Conservation (phyloP, 768 basidiomycete genomes). For the Amanita pseudoporphyria region DNA sequence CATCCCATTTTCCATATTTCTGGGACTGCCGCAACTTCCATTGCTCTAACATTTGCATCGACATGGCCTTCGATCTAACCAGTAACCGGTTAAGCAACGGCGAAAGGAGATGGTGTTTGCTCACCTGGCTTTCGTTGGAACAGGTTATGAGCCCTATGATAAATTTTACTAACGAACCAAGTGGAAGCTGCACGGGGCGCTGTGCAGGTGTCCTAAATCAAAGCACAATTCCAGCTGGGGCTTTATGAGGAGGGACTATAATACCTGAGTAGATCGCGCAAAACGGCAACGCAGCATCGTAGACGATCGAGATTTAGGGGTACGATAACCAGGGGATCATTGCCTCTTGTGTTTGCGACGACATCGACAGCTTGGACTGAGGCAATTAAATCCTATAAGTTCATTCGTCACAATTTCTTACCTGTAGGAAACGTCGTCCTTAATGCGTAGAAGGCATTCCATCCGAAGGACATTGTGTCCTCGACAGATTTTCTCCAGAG, state of each 20-base stretch:
- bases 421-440: conserved; percentile 50
- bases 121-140: conserved; percentile 37
- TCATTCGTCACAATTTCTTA: conserved; percentile 12
- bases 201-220: conserved; percentile 37
- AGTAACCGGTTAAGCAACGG: background rate
- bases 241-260: background rate
- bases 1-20: conserved; percentile 46
- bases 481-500: conserved; percentile 73
- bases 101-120: background rate
- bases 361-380: conserved; percentile 3
- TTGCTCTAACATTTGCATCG: conserved; percentile 39
- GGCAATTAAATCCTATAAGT: background rate
- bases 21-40: conserved; percentile 47
- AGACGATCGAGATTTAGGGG: conserved; percentile 57
- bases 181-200: conserved; percentile 59
- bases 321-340: conserved; percentile 39
- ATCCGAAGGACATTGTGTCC: conserved; percentile 56
- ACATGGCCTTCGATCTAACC: conserved; percentile 35
- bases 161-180: conserved; percentile 53
- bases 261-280: conserved; percentile 50
- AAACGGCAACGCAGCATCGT: conserved; percentile 37
- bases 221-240: background rate
- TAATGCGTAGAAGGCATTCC: conserved; percentile 47
- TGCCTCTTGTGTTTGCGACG: conserved; percentile 11
- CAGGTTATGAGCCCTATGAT: conserved; percentile 39